Evolutionary conservation across 1,284 basidiomycete genomes (phyloP).

Genomic region (Trichosporon faecale): DNA sequence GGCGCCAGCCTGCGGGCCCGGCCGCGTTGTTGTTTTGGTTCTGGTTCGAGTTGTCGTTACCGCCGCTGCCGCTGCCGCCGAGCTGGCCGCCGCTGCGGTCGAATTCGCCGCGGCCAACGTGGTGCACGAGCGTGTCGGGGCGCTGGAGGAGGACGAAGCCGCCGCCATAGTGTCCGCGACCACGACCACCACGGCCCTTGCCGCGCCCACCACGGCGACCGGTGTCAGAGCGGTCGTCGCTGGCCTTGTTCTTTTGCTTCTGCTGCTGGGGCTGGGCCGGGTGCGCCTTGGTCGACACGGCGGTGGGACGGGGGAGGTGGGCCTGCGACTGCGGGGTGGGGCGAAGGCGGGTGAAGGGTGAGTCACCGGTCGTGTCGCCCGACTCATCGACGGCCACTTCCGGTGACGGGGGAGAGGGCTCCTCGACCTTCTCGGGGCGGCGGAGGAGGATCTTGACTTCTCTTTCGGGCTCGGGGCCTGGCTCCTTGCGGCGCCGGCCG

Average conservation of each 20-base stretch:
- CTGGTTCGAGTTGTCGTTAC: neutral
- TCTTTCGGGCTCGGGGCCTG: constrained; percentile 27
- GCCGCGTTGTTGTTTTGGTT: neutral
- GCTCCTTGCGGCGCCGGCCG: neutral
- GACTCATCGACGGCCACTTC: neutral
- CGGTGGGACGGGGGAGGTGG: neutral
- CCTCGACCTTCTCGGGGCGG: constrained; percentile 27
- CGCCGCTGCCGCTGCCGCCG: neutral
- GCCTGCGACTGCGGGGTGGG: constrained; percentile 2
- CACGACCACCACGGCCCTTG: constrained; percentile 20
- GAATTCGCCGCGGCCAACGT: constrained; percentile 18
- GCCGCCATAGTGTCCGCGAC: constrained; percentile 28
- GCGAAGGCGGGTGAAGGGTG: neutral
- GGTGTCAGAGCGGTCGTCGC: constrained; percentile 8
- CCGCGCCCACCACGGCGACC: constrained; percentile 13
- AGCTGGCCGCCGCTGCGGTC: neutral
- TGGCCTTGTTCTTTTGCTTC: neutral
- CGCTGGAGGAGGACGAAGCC: constrained; percentile 45
- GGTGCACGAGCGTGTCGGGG: constrained; percentile 35
- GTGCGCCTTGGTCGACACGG: neutral
- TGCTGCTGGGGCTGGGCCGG: neutral
- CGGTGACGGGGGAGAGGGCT: neutral
- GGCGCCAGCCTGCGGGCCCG: constrained; percentile 12
- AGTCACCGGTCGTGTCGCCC: neutral
- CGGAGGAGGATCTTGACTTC: constrained; percentile 46